Conservation (phyloP, 2,329 filamentous ascomycete genomes). For the Pseudogymnoascus sp. region DNA sequence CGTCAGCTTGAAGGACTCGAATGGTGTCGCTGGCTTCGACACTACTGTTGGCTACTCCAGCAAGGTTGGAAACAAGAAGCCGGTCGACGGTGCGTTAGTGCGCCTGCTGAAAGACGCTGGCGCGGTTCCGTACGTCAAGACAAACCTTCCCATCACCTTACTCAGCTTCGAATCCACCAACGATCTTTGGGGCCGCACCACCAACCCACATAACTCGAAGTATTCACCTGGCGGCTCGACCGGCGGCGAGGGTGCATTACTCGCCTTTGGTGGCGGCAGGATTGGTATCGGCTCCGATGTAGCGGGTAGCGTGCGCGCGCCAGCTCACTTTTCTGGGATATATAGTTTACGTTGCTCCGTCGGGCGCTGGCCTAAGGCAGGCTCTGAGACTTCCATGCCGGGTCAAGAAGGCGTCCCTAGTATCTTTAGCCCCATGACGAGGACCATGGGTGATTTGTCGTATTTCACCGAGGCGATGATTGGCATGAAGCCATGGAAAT, state of each 20-base stretch:
- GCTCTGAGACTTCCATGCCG: slow-evolving; percentile 79
- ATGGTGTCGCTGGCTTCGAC: slow-evolving; percentile 78
- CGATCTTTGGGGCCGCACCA: slow-evolving; percentile 71
- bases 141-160: slow-evolving; percentile 72
- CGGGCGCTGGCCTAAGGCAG: slow-evolving; percentile 81
- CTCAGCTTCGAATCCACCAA: slow-evolving; percentile 35
- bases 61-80: slow-evolving; percentile 58
- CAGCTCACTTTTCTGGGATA: slow-evolving; percentile 83
- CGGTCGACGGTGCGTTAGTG: slow-evolving; percentile 68
- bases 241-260: slow-evolving; percentile 59
- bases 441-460: slow-evolving; percentile 70
- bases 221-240: slow-evolving; percentile 88
- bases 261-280: slow-evolving; percentile 70
- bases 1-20: slow-evolving; percentile 72
- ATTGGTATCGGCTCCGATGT: slow-evolving; percentile 91
- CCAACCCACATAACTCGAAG: slow-evolving; percentile 73
- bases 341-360: slow-evolving; percentile 83
- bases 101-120: slow-evolving; percentile 77
- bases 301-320: slow-evolving; percentile 76
- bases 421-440: slow-evolving; percentile 87
- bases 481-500: slow-evolving; percentile 78
- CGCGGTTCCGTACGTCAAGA: slow-evolving; percentile 88
- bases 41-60: slow-evolving; percentile 72
- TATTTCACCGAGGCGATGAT: slow-evolving; percentile 79
- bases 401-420: slow-evolving; percentile 85